These are phyloP conservation scores for Oxytropis ochrocephala DNA, from an alignment of 306 rosid genomes.

Conservation along the genomic window DNA sequence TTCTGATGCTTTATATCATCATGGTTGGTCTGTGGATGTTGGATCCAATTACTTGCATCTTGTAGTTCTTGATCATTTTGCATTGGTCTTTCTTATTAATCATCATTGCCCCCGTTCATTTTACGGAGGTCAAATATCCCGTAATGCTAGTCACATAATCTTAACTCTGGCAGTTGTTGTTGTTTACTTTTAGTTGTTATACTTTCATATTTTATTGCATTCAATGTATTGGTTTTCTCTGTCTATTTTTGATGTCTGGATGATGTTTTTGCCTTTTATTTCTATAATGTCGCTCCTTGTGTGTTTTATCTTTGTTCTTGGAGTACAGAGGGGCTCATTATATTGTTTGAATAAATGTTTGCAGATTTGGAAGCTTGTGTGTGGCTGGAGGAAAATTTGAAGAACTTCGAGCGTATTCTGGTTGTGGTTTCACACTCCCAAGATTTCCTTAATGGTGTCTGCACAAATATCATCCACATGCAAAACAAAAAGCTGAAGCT, in stretches of 20 bases:
- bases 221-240: neutral
- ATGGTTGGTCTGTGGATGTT: neutral
- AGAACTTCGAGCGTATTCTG: conserved; percentile 84
- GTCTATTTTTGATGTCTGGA: neutral
- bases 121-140: neutral
- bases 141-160: neutral
- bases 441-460: conserved; percentile 96
- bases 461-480: conserved; percentile 99
- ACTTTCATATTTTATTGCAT: neutral
- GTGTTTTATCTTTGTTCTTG: neutral
- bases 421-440: conserved; percentile 97
- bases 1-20: neutral
- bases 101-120: neutral
- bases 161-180: neutral
- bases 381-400: conserved; percentile 95
- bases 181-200: neutral
- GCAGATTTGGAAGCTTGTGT: conserved; percentile 99
- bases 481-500: conserved; percentile 75
- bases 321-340: neutral
- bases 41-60: neutral
- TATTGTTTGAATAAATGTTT: neutral
- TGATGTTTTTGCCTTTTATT: neutral
- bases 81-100: neutral
- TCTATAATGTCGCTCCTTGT: neutral
- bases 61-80: neutral